Evolutionary conservation across 768 basidiomycete species (phyloP), one percentile per base, ranked within the genome.

Genomic region (Mycena albidolilacea): DNA sequence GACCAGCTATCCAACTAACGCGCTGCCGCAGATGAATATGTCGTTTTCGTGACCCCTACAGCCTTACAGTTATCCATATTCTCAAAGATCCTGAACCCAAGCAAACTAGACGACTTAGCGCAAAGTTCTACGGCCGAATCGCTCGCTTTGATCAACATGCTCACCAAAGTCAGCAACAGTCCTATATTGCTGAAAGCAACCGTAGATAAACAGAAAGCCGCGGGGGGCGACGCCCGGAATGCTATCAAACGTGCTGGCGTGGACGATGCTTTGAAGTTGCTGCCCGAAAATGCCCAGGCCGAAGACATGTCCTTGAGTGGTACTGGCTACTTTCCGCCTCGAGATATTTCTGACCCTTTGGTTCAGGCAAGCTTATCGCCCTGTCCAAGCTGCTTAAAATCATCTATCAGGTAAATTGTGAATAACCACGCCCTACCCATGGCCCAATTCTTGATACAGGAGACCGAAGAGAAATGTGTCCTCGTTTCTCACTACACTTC

Each of bases 401-500:
- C 1, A 84, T 97, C 64, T 86, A 87, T 65, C 86, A 90, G 81
- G 95, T 93, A 64, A 61, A 44, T 64, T 21, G 12, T 48, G 2
- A 46, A n/a, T 66, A 19, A 37, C 15, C 19, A 0, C 39, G 17
- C 7, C 41, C 19, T 41, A 30, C 30, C 30, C 30, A 60, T n/a
- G 12, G 48, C 43, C 54, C 23, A 58, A 10, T 17, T 19, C 37
- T 5, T 0, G n/a, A 19, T 10, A 21, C 70, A 95, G 92, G 84
- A 86, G 44, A 96, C 95, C 0, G 91, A 94, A 50, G 97, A 99
- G 83, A 99, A 99, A 88, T 94, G 96, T 77, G 93, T 98, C 43
- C 83, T 99, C 52, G 95, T 97, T 43, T 98, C 97, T n/a, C 97
- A 99, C 80, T 99, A 94, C 78, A 99, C 97, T 0, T 93, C 94